These are phyloP conservation scores for Clarireedia homoeocarpa DNA, from an alignment of 2,329 filamentous ascomycete species.

Conservation along the genomic window DNA sequence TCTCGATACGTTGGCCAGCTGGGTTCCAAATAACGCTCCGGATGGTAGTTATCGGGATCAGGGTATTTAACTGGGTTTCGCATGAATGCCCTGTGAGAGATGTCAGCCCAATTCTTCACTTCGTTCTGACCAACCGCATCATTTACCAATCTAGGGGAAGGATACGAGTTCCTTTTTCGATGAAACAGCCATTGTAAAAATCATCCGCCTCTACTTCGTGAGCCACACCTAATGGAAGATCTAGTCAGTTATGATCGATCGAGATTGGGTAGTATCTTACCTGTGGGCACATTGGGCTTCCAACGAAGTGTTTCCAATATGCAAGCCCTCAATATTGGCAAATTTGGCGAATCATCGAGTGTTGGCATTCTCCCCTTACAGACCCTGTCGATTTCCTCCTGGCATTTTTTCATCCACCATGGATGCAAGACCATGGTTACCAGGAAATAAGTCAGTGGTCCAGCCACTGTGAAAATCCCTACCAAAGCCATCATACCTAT, in stretches of 20 bases:
- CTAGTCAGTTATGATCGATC: background rate
- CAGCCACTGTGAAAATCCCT: background rate
- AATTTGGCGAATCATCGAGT: constrained; percentile 35
- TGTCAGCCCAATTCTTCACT: constrained; percentile 24
- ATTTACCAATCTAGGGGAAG: constrained; percentile 10
- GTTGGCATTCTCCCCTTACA: constrained; percentile 40
- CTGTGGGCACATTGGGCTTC: constrained; percentile 37
- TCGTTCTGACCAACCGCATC: too few species aligned
- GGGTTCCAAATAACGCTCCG: constrained; percentile 35
- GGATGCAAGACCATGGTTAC: constrained; percentile 12
- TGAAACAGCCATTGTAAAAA: constrained; percentile 33
- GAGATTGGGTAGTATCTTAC: background rate
- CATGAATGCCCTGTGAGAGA: constrained; percentile 30
- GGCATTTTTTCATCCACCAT: constrained; percentile 13
- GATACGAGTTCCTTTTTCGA: constrained; percentile 30
- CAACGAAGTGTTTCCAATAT: constrained; percentile 40
- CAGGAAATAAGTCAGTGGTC: background rate
- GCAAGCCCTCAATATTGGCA: constrained; percentile 37
- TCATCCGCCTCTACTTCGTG: constrained; percentile 47
- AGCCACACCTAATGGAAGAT: constrained; percentile 36
- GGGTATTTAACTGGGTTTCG: constrained; percentile 32
- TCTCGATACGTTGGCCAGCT: constrained; percentile 33
- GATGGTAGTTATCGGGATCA: constrained; percentile 37
- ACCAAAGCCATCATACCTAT: background rate
- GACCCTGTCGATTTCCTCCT: constrained; percentile 38